Evolutionary conservation across 2,329 filamentous ascomycete species (phyloP).

Genomic region (Botrytis fragariae): DNA sequence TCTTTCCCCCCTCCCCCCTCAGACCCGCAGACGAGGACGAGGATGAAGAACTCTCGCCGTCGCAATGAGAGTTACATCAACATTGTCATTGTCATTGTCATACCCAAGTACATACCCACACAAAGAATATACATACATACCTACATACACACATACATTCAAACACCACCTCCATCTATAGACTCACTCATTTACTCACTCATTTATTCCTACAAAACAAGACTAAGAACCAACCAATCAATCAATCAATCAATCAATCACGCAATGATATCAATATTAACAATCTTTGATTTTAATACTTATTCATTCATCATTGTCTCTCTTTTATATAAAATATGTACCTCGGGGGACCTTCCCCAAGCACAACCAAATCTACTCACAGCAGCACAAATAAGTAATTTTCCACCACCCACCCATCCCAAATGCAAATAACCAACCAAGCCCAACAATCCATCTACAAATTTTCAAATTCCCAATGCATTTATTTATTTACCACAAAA

Average conservation of each 20-base stretch:
- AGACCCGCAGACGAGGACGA: too few relatives aligned
- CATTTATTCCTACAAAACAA: too few relatives aligned
- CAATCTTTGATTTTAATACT: neutral
- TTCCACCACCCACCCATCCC: neutral
- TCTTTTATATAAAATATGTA: neutral
- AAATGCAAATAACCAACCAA: slow-evolving; percentile 4
- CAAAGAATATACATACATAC: too few relatives aligned
- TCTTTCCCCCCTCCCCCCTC: too few relatives aligned
- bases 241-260: neutral
- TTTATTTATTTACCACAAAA: neutral
- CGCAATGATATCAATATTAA: neutral
- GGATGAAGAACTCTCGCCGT: too few relatives aligned
- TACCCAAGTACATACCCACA: too few relatives aligned
- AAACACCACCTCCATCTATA: too few relatives aligned
- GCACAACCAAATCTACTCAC: neutral
- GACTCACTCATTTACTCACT: too few relatives aligned
- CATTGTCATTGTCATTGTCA: too few relatives aligned
- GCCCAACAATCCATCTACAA: slow-evolving; percentile 5
- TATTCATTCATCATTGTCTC: neutral
- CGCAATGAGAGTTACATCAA: too few relatives aligned
- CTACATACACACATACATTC: too few relatives aligned
- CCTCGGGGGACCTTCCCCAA: neutral
- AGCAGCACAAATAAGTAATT: neutral
- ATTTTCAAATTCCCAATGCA: neutral
- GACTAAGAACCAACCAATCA: neutral